A percentile compares a stretch with the other conserved stretches of the same genome.
phyloP scores from a whole-genome alignment of 208 protist genomes.

The Acanthamoeba lenticulata region DNA sequence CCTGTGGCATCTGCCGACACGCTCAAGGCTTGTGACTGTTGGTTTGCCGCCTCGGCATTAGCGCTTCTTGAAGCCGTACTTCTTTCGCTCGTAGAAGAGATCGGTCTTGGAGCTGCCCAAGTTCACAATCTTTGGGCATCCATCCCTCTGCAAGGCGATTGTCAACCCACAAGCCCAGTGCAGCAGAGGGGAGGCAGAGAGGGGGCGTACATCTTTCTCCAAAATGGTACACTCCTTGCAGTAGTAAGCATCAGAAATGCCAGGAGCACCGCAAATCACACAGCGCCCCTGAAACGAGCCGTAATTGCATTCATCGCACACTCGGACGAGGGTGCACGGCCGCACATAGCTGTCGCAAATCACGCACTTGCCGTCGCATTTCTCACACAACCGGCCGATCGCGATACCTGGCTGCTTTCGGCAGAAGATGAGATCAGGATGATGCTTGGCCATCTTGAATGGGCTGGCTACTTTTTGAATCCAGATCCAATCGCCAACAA shows the following conservation, averaged over 20 bases:
- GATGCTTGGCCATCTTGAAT: slow-evolving; percentile 88
- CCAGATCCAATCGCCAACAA: too few relatives aligned
- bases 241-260: slow-evolving; percentile 94
- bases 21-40: too few relatives aligned
- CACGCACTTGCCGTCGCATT: slow-evolving; percentile 92
- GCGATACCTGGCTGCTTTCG: slow-evolving; percentile 93
- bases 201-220: slow-evolving; percentile 89
- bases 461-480: too few relatives aligned
- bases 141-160: slow-evolving; percentile 78
- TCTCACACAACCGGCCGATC: slow-evolving; percentile 91
- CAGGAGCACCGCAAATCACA: slow-evolving; percentile 88
- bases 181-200: not conserved
- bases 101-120: slow-evolving; percentile 91
- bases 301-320: slow-evolving; percentile 96
- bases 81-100: slow-evolving; percentile 94
- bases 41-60: too few relatives aligned
- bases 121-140: slow-evolving; percentile 95
- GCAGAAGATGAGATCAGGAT: slow-evolving; percentile 95
- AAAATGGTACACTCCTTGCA: slow-evolving; percentile 93
- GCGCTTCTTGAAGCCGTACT: slow-evolving; percentile 79
- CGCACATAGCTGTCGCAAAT: slow-evolving; percentile 93
- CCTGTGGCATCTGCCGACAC: too few relatives aligned
- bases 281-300: slow-evolving; percentile 89
- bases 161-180: not conserved
- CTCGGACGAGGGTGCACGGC: slow-evolving; percentile 90